Base-by-base conservation (phyloP, 495 filamentous ascomycete genomes). In the Pyrenula aspistea region DNA sequence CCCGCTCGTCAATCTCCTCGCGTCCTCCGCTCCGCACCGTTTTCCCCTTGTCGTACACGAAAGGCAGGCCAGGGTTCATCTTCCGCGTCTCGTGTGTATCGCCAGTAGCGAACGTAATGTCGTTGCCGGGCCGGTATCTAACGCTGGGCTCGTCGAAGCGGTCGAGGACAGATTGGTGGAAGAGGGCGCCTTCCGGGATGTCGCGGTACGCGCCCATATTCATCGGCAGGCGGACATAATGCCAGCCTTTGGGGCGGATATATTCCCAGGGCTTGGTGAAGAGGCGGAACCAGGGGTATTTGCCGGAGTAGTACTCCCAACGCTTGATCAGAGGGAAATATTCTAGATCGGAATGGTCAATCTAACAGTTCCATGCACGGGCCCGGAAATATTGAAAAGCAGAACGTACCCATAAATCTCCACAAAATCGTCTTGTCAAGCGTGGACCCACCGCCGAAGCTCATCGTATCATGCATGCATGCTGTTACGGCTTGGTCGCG, bases 241-340 rank as follows among this genome's bases (percentile, higher is more conserved):
- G 85, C 89, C 89, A 94, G n/a, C n/a, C n/a, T n/a, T n/a, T n/a
- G n/a, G n/a, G n/a, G n/a, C n/a, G n/a, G 0, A 81, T 80, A 0
- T 88, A 88, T 58, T 92, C 84, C 1, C 73, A 55, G 53, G 81
- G 77, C 20, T 93, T 64, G n/a, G n/a, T n/a, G 63, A 92, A 89
- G 86, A 94, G 89, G 10, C 89, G 79, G 1, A 87, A 80, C 71
- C 93, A 92, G 0, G n/a, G n/a, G 89, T 89, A 12, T 94, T 71
- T 62, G 84, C 91, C 63, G 94, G 87, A 87, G 93, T 92, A 25
- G 90, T 68, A 22, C 83, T 84, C 90, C 90, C 93, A 0, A 78
- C 78, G 1, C 89, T 55, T 1, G 91, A 86, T 0, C 83, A 82
- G 1, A 1, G 76, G 63, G 1, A 89, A 69, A 0, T 88, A 88